These are phyloP conservation scores for Trametes villosa DNA, from an alignment of 768 basidiomycete species.

Conservation along the genomic window DNA sequence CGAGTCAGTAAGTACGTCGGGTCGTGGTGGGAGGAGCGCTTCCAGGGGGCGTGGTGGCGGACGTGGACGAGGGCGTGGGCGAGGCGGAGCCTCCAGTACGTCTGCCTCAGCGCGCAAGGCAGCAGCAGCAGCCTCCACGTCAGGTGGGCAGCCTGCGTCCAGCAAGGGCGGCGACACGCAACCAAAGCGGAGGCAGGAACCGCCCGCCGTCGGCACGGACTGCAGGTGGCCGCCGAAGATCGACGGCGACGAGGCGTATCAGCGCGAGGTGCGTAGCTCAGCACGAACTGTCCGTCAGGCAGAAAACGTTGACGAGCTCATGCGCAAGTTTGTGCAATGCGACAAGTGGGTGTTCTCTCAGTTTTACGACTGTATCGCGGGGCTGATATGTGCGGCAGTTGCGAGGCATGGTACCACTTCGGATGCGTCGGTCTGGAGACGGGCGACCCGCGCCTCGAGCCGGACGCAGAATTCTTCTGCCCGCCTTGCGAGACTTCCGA, in stretches of 20 bases:
- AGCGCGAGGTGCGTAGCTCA: constrained; percentile 21
- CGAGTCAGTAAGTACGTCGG: not conserved
- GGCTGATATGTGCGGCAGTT: constrained; percentile 11
- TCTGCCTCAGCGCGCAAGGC: no score
- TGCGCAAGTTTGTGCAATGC: constrained; percentile 22
- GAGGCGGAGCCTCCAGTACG: not conserved
- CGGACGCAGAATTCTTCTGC: constrained; percentile 22
- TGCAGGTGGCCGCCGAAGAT: constrained; percentile 24
- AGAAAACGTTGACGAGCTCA: not conserved
- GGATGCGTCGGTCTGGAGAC: constrained; percentile 26
- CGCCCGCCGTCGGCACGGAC: constrained; percentile 17
- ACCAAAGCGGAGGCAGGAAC: constrained; percentile 7
- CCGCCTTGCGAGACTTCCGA: constrained; percentile 27
- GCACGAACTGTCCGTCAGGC: no score
- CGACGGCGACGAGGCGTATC: constrained; percentile 16
- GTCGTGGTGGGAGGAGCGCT: not conserved
- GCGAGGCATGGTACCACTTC: constrained; percentile 30
- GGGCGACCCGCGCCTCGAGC: constrained; percentile 24
- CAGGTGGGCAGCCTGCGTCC: not conserved
- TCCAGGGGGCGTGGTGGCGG: not conserved
- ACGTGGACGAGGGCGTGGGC: not conserved
- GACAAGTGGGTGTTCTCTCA: constrained; percentile 13
- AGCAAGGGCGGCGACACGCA: not conserved
- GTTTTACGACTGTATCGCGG: not conserved
- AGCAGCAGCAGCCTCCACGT: not conserved